Evolutionary conservation across 257 asterid genomes (phyloP).

Genomic region (Misopates orontium): DNA sequence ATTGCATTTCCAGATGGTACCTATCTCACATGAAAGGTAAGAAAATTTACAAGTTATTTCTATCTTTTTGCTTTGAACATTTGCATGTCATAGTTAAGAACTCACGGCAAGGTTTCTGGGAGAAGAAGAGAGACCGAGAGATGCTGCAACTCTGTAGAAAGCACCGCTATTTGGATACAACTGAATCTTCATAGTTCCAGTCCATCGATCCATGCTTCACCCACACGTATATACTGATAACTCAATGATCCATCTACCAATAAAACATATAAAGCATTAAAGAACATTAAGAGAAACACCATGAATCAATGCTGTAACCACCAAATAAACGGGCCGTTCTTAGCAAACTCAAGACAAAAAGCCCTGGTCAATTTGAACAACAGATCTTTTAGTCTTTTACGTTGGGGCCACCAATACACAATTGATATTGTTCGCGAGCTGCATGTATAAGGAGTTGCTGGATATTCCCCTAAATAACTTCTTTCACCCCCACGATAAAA

Average conservation of each 20-base stretch:
- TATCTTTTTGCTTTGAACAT: background rate
- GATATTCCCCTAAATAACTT: no score
- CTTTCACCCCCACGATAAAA: no score
- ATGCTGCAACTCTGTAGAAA: conserved; percentile 77
- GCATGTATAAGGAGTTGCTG: no score
- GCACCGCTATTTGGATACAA: conserved; percentile 52
- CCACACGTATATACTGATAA: conserved; percentile 17
- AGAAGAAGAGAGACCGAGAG: conserved; percentile 68
- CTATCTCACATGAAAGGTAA: conserved; percentile 37
- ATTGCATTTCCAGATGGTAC: conserved; percentile 87
- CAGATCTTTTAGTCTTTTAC: no score
- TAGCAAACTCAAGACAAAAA: no score
- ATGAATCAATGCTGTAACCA: background rate
- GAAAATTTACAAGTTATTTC: background rate
- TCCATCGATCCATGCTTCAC: conserved; percentile 84
- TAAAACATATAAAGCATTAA: background rate
- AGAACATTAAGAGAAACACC: conserved; percentile 8
- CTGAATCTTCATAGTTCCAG: conserved; percentile 68
- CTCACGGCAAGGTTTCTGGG: conserved; percentile 60
- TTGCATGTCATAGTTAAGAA: conserved; percentile 15
- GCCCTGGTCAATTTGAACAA: no score
- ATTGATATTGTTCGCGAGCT: no score
- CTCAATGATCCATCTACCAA: conserved; percentile 13
- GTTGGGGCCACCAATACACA: no score
- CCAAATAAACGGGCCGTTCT: no score